Percentiles rank a stretch among this genome's conserved stretches.
Conservation (phyloP, 305 asterid genomes). For the Lippia alba region DNA sequence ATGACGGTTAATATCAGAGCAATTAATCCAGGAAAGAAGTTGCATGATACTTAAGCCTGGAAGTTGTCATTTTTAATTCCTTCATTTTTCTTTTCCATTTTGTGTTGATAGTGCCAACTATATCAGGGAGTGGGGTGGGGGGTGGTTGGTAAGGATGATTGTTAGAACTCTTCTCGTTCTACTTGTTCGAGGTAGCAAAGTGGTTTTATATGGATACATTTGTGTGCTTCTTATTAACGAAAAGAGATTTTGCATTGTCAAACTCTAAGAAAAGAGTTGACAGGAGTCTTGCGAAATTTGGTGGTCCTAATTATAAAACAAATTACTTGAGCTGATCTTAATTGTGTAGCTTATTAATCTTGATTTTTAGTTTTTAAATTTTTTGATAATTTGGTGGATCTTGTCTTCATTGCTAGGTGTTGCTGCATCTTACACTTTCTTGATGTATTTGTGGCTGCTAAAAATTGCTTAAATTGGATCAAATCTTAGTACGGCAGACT, state of each 20-base stretch:
- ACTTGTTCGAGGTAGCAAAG: background rate
- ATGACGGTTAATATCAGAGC: background rate
- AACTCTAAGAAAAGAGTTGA: no score
- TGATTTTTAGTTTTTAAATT: conserved; percentile 9
- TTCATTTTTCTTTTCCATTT: background rate
- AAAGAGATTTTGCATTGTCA: no score
- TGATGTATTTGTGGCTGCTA: conserved; percentile 6
- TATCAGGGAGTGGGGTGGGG: background rate
- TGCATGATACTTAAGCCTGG: background rate
- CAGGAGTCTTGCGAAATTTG: no score
- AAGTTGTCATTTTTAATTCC: background rate
- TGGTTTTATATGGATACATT: no score
- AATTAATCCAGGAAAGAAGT: conserved; percentile 1
- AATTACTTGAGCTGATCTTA: background rate
- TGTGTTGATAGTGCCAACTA: background rate
- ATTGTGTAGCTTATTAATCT: background rate
- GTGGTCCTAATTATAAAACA: background rate
- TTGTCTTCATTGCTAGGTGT: conserved; percentile 7
- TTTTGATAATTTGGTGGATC: background rate
- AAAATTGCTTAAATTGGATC: conserved; percentile 19
- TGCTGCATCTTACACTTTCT: conserved; percentile 14
- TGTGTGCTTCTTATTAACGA: no score
- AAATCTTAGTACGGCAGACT: conserved; percentile 5
- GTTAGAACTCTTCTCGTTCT: background rate
- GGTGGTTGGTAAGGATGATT: background rate